Conservation (phyloP, 1,284 basidiomycete genomes). For the Cutaneotrichosporon cavernicola region DNA sequence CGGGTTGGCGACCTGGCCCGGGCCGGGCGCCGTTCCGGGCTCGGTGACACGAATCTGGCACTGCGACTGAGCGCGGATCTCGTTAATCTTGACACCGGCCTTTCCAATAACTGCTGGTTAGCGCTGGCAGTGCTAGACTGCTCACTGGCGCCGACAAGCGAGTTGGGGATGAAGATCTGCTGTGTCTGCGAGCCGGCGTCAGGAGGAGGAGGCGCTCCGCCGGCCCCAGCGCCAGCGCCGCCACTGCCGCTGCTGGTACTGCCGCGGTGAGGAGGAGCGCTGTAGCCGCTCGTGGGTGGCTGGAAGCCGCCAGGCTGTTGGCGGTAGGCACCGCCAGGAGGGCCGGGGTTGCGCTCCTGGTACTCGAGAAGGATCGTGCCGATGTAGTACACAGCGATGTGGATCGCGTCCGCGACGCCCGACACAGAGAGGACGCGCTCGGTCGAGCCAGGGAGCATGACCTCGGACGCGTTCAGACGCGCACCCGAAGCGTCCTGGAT, state of each 20-base stretch:
- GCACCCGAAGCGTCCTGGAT: slow-evolving; percentile 99
- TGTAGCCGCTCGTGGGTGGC: slow-evolving; percentile 27
- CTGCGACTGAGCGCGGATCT: slow-evolving; percentile 87
- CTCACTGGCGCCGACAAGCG: slow-evolving; percentile 84
- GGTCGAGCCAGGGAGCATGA: slow-evolving; percentile 98
- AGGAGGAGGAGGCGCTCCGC: slow-evolving; percentile 16
- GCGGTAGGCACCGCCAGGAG: slow-evolving; percentile 44
- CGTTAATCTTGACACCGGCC: slow-evolving; percentile 97
- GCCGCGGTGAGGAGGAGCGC: slow-evolving; percentile 18
- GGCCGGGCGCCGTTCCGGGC: slow-evolving; percentile 65
- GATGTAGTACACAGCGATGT: slow-evolving; percentile 99
- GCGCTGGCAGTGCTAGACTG: slow-evolving; percentile 9
- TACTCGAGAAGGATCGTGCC: slow-evolving; percentile 95
- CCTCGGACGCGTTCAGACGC: slow-evolving; percentile 91
- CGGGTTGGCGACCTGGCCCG: slow-evolving; percentile 57
- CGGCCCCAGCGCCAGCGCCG: slow-evolving; percentile 17
- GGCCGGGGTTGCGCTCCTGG: slow-evolving; percentile 65
- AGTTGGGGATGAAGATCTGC: slow-evolving; percentile 98
- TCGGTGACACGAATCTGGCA: slow-evolving; percentile 99
- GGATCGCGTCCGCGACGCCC: slow-evolving; percentile 98
- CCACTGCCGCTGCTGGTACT: slow-evolving; percentile 7
- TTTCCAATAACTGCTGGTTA: slow-evolving; percentile 76
- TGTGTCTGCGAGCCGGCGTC: slow-evolving; percentile 71
- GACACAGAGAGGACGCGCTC: slow-evolving; percentile 97
- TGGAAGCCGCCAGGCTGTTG: slow-evolving; percentile 35